Evolutionary conservation across 2,329 filamentous ascomycete species (phyloP), one percentile per base, ranked within the genome.

Genomic region (Zasmidium cellare): DNA sequence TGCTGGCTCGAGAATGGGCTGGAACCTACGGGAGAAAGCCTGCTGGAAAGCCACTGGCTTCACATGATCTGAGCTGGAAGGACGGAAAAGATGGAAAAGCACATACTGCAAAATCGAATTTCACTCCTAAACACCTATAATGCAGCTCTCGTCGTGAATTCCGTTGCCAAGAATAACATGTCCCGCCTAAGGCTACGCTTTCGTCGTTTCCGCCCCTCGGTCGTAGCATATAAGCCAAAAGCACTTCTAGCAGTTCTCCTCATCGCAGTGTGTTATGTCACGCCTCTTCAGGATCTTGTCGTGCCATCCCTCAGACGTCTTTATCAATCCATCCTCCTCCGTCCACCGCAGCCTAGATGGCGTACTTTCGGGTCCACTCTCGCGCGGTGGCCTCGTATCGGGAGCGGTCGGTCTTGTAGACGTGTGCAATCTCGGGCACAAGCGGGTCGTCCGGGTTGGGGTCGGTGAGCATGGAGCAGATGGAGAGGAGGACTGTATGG

Each of bases 391-490:
- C 90, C 82, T 99, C 94, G 79, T 99, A 99, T 77, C 92, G 86
- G 71, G 90, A 87, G 70, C 92, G 90, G 79, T 99, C 94, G 66
- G 93, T 97, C 88, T 99, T 99, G 90, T 99, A 99, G 75, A 97
- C 92, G 75, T 99, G 94, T 71, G 94, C 94, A 72, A 99, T 99
- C 82, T 99, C 94, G 65, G 94, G 94, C 62, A 99, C 94, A 68
- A 99, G 88, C 74, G 94, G 94, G 79, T 99, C 94, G 77, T 99
- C 94, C 65, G 94, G 94, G 84, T 99, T 99, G 70, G 94, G 94
- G 81, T 99, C 94, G 74, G 94, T 99, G 77, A 99, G 84, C 94
- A 99, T 97, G 54, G 94, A 99, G 85, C 94, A 99, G 83, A 99
- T 99, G 58, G 94, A 97, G 66, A 99, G 86, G 24, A 99, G 85